These are phyloP conservation scores for Wallacemonas rigidus DNA, from an alignment of 208 protist genomes.

Conservation along the genomic window DNA sequence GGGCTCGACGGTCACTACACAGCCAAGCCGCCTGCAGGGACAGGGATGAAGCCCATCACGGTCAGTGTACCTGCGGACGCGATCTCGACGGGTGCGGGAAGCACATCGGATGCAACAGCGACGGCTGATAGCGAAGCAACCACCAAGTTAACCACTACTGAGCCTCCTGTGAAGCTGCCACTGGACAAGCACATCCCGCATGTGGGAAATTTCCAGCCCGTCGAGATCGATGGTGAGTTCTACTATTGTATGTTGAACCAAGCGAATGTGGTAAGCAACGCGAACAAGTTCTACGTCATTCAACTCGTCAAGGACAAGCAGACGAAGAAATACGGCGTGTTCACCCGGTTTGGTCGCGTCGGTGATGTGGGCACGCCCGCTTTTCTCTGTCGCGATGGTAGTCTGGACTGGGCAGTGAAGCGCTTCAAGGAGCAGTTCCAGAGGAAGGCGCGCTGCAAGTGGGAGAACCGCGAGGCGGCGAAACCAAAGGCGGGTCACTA, in stretches of 20 bases:
- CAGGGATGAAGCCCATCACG: not conserved
- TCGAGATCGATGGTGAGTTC: constrained; percentile 29
- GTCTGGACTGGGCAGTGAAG: constrained; percentile 17
- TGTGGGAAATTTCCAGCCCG: constrained; percentile 26
- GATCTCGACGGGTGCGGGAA: constrained; percentile 23
- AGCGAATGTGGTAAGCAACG: constrained; percentile 49
- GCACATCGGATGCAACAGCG: constrained; percentile 28
- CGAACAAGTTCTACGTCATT: constrained; percentile 70
- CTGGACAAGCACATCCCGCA: constrained; percentile 1
- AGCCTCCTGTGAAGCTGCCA: not conserved
- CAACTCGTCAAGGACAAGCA: constrained; percentile 45
- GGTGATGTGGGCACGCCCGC: constrained; percentile 29
- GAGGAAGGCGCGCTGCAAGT: constrained; percentile 43
- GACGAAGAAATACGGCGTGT: constrained; percentile 28
- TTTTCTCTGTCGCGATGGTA: constrained; percentile 6
- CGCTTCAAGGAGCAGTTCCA: constrained; percentile 32
- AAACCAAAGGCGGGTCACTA: constrained; percentile 35
- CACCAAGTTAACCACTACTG: constrained; percentile 1
- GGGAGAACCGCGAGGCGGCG: constrained; percentile 25
- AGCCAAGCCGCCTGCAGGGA: not conserved
- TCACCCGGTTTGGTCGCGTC: constrained; percentile 55
- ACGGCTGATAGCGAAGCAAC: not conserved
- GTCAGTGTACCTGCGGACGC: no score
- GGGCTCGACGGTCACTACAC: constrained; percentile 5
- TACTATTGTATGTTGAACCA: constrained; percentile 64